phyloP scores from a whole-genome alignment of 352 stramenopile species.

The Phytophthora pini region DNA sequence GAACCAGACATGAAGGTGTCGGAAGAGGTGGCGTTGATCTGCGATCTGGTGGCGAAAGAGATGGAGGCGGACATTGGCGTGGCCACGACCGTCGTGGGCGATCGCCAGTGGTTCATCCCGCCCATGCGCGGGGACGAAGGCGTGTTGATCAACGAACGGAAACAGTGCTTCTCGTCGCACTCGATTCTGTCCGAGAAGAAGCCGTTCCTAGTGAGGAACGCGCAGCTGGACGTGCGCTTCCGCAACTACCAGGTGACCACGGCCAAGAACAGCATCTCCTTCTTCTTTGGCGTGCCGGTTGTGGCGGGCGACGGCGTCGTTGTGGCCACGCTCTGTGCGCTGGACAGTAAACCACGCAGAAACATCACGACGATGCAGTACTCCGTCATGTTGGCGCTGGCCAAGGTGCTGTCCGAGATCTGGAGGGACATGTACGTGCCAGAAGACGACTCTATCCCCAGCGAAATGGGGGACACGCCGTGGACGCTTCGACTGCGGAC shows the following conservation, averaged over 20 bases:
- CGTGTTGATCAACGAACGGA: constrained; percentile 25
- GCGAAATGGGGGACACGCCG: constrained; percentile 10
- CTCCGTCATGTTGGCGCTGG: constrained; percentile 45
- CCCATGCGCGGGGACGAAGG: constrained; percentile 12
- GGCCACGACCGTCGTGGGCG: constrained; percentile 34
- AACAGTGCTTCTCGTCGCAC: constrained; percentile 48
- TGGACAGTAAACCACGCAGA: constrained; percentile 47
- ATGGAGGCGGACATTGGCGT: constrained; percentile 45
- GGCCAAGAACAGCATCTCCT: constrained; percentile 32
- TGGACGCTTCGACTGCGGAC: constrained; percentile 20
- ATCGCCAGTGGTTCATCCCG: constrained; percentile 36
- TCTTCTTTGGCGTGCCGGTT: constrained; percentile 56
- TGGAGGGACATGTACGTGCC: constrained; percentile 19
- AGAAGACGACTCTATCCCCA: constrained; percentile 6
- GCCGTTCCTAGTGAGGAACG: constrained; percentile 56
- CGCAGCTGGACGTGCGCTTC: constrained; percentile 58
- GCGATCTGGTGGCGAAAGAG: constrained; percentile 57
- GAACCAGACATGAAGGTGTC: constrained; percentile 15
- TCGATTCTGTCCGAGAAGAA: constrained; percentile 28
- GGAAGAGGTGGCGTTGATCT: constrained; percentile 53
- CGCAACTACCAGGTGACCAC: constrained; percentile 39
- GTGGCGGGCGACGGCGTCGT: constrained; percentile 19
- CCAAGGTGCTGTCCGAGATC: constrained; percentile 20
- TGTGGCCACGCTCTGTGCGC: constrained; percentile 48
- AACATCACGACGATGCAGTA: constrained; percentile 70